Conservation (phyloP, 371 early-diverging fungal genomes). For the Apophysomyces ossiformis region DNA sequence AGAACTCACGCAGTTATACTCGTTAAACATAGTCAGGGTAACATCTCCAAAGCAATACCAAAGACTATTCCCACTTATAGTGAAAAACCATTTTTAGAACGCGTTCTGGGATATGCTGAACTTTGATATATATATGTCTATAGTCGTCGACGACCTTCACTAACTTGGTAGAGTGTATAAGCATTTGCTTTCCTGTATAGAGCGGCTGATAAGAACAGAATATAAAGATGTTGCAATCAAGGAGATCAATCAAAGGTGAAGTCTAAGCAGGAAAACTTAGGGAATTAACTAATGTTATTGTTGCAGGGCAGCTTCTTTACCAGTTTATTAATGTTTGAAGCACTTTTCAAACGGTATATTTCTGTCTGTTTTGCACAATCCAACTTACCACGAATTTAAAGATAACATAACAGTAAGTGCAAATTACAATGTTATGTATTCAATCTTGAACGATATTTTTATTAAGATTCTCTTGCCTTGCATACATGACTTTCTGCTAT, state of each 20-base stretch:
- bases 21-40: too few relatives aligned
- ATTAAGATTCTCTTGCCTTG: neutral
- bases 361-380: neutral
- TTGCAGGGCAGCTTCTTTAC: neutral
- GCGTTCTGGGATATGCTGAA: conserved; percentile 7
- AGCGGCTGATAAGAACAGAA: neutral
- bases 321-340: neutral
- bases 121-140: neutral
- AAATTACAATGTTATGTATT: neutral
- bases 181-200: conserved; percentile 7
- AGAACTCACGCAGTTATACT: too few relatives aligned
- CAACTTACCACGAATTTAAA: neutral
- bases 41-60: too few relatives aligned
- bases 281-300: neutral
- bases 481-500: neutral
- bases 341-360: neutral
- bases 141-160: conserved; percentile 8
- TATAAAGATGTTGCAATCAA: neutral
- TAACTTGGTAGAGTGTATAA: conserved; percentile 8
- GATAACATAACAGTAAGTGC: neutral
- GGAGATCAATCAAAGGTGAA: neutral
- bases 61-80: too few relatives aligned
- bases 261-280: too few relatives aligned
- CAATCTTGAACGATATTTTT: neutral
- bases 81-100: neutral